Evolutionary conservation across 352 stramenopile species (phyloP), one percentile per base, ranked within the genome.

Genomic region (Phytophthora agathidicida): DNA sequence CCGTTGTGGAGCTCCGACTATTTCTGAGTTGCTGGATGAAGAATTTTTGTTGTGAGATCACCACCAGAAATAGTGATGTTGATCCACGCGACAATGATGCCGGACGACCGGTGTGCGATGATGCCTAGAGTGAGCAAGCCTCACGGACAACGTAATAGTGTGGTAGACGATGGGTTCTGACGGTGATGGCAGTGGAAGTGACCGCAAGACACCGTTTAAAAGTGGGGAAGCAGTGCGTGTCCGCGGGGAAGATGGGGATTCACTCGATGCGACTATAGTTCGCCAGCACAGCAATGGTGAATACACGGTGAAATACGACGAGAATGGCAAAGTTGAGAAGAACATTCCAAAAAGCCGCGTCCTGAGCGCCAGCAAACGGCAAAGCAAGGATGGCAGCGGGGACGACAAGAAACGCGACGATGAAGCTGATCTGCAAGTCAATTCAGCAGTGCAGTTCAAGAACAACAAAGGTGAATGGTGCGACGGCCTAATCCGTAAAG

Each of bases 391-490:
- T 5, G 46, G 51, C 32, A 52, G 23, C 7, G 63, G 57, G 2
- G 53, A 46, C 2, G 51, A 64, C 23, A 50, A 68, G 24, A 62
- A 45, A 11, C 46, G 62, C 27, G 58, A 52, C 3, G 48, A 65
- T 5, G 11, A 39, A 3, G 0, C 26, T 2, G 11, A 49, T 6
- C 35, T 80, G 5, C 48, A 55, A 50, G 68, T 67, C 5, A 39
- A 66, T 11, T 46, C 61, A 26, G 50, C 33, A 5, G 68, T 88
- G 14, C 71, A 88, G 39, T 75, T 76, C 45, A 68, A 77, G 44
- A 68, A 60, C 33, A 53, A 72, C 22, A 61, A 68, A 2, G 76
- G 64, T 4, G 32, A 60, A 14, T 88, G 76, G 78, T 41, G 35
- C 5, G 32, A 50, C 3, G 78, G 71, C 33, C 66, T 44, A 3